Evolutionary conservation across 805 yeast species (phyloP), one percentile per base, ranked within the genome.

Genomic region (Cyberlindnera petersonii): DNA sequence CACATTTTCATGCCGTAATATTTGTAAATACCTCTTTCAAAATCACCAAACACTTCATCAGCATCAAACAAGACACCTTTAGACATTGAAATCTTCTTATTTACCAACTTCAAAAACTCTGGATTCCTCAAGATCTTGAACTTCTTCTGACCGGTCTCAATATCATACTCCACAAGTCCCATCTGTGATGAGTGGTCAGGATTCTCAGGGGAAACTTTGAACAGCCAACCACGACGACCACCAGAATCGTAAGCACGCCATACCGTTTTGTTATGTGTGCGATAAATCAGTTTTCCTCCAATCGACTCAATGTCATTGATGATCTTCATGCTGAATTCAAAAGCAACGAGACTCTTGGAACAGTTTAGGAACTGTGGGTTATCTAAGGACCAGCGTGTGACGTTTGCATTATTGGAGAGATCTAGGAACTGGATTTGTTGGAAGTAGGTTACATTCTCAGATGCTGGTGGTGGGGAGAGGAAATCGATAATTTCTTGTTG

Each of bases 201-300:
- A 39, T 66, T 66, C 24, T 52, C 33, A 18, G 42, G 50, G 4
- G 50, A 53, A 14, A 66, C 61, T 53, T 72, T 75, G 59, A 78
- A 82, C 14, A 87, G 58, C 95, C 96, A 87, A 10, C 86, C 80
- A 44, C 96, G 69, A 44, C 95, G 69, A 5, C 95, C 94, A 51
- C 55, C 66, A 18, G 66, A 69, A 46, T 39, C 71, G 60, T 15
- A 61, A 43, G 44, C 56, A 38, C 33, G 53, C 59, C 50, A 65
- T 37, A 24, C 52, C 51, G 30, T 47, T 37, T 38, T 61, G 37
- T 35, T 51, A 13, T 38, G 31, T 22, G 57, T 54, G 19, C 56
- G 44, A 26, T 36, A 61, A 39, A 35, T 39, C 9, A 55, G 26
- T 18, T 41, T 40, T 4, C 59, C 58, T 16, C 60, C 61, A 19